These are phyloP conservation scores for Leersia perrieri DNA, from an alignment of 176 grass and related monocot species.

Conservation along the genomic window DNA sequence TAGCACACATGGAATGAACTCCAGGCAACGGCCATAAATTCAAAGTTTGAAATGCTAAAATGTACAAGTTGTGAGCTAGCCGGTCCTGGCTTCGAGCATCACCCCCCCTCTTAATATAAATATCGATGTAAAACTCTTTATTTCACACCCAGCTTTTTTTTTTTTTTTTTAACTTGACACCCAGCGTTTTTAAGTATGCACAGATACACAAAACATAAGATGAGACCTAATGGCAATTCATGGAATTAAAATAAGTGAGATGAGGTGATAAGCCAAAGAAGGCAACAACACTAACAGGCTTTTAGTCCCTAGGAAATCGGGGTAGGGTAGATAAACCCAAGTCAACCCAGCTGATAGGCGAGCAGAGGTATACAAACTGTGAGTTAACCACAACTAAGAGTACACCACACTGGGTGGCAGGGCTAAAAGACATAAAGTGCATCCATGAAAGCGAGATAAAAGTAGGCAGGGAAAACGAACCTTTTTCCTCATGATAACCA, in stretches of 20 bases:
- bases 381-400: conserved; percentile 7
- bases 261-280: not conserved
- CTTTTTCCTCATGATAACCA: conserved; percentile 99
- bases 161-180: too few relatives aligned
- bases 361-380: too few relatives aligned
- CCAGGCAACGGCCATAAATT: conserved; percentile 15
- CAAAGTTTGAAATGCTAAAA: conserved; percentile 1
- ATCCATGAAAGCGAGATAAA: conserved; percentile 1
- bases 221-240: not conserved
- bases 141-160: too few relatives aligned
- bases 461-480: conserved; percentile 30
- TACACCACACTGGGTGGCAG: not conserved
- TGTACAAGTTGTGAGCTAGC: not conserved
- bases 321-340: not conserved
- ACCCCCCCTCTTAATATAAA: too few relatives aligned
- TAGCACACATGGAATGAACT: not conserved
- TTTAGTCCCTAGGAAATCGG: not conserved
- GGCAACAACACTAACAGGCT: not conserved
- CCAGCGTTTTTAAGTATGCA: not conserved
- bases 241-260: not conserved
- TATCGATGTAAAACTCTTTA: too few relatives aligned
- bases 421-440: not conserved
- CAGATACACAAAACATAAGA: not conserved
- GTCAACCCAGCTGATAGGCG: not conserved
- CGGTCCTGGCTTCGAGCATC: too few relatives aligned